These are phyloP conservation scores for Solanum hybrid DNA, from an alignment of 305 asterid genomes.

Conservation along the genomic window DNA sequence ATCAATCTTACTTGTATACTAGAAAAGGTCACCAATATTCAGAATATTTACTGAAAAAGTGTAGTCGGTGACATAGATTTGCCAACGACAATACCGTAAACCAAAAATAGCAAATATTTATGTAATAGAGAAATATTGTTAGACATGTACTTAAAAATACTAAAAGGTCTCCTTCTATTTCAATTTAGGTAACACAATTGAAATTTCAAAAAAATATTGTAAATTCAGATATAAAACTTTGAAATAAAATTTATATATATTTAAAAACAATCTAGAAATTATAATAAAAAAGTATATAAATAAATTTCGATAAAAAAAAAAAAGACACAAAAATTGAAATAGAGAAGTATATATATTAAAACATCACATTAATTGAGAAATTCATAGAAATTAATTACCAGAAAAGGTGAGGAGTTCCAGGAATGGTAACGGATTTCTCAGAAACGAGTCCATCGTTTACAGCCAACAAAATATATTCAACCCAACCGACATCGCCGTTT, in stretches of 20 bases:
- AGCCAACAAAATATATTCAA: constrained; percentile 53
- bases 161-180: not conserved
- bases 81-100: not conserved
- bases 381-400: constrained; percentile 19
- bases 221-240: too few species aligned
- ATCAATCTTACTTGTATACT: not conserved
- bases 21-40: not conserved
- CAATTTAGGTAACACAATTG: not conserved
- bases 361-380: not conserved
- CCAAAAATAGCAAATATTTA: not conserved
- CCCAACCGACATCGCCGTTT: constrained; percentile 67
- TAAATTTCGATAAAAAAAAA: not conserved
- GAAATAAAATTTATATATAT: too few species aligned
- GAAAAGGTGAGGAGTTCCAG: constrained; percentile 25
- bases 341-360: not conserved
- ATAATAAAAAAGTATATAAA: not conserved
- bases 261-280: not conserved
- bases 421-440: constrained; percentile 3
- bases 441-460: constrained; percentile 24
- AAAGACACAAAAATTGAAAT: too few species aligned
- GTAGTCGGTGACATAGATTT: not conserved
- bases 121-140: not conserved
- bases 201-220: not conserved
- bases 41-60: not conserved
- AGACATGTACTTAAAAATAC: not conserved